A percentile compares a stretch with the other conserved stretches of the same genome.
phyloP scores from a whole-genome alignment of 495 filamentous ascomycete genomes.

The Aspergillus carlsbadensis region DNA sequence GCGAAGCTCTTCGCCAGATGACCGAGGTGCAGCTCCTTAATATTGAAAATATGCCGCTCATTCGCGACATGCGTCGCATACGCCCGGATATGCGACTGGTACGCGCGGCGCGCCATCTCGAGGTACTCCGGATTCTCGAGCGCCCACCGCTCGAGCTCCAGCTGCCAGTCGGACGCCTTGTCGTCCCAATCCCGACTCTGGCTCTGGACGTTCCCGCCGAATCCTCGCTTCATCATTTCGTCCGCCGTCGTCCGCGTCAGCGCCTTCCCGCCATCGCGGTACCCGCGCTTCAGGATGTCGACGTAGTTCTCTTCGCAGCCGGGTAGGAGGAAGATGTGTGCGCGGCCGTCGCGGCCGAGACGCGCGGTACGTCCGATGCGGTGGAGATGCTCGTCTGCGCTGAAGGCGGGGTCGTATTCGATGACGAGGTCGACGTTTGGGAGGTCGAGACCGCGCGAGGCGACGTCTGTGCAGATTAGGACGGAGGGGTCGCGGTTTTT shows the following conservation, averaged over 20 bases:
- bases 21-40: conserved; percentile 83
- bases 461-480: conserved; percentile 91
- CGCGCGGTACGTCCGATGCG: conserved; percentile 93
- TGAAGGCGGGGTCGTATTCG: conserved; percentile 94
- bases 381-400: conserved; percentile 86
- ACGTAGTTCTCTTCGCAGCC: conserved; percentile 90
- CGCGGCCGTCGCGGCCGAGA: conserved; percentile 84
- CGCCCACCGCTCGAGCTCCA: conserved; percentile 71
- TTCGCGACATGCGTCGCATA: conserved; percentile 89
- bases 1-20: conserved; percentile 94
- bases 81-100: conserved; percentile 87
- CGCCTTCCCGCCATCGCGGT: conserved; percentile 55
- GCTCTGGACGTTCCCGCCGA: conserved; percentile 44
- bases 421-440: conserved; percentile 91
- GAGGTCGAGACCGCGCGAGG: conserved; percentile 89
- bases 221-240: conserved; percentile 61
- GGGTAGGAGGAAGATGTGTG: conserved; percentile 83
- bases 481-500: conserved; percentile 62
- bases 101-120: conserved; percentile 75
- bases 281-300: conserved; percentile 60
- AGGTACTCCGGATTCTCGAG: conserved; percentile 59
- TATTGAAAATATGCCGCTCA: conserved; percentile 83
- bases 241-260: conserved; percentile 55
- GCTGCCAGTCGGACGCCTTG: conserved; percentile 72
- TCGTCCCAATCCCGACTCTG: conserved; percentile 61